A percentile compares a stretch with the other conserved stretches of the same genome.
These are phyloP conservation scores for Recurvomyces mirabilis DNA, from an alignment of 495 filamentous ascomycete genomes.

Conservation along the genomic window DNA sequence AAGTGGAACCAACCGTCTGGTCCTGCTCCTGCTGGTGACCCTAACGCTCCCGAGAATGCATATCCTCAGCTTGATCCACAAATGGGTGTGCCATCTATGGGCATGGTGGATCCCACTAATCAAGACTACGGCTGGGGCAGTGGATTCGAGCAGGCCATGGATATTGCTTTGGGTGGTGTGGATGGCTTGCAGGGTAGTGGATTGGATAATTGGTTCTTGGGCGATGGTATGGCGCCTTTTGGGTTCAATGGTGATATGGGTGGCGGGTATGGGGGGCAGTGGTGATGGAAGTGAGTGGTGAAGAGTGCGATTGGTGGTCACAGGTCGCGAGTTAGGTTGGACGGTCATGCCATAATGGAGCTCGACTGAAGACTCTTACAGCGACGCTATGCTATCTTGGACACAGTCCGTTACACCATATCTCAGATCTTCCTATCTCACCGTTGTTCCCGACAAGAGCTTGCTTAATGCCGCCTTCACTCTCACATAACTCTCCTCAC, in stretches of 20 bases:
- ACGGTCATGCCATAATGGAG: too few species aligned
- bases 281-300: too few species aligned
- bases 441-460: too few species aligned
- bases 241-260: slow-evolving; percentile 12
- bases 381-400: too few species aligned
- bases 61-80: background rate
- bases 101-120: slow-evolving; percentile 9
- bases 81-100: background rate
- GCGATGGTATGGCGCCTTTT: slow-evolving; percentile 18
- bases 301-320: too few species aligned
- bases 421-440: too few species aligned
- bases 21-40: background rate
- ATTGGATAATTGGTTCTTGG: slow-evolving; percentile 18
- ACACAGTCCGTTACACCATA: too few species aligned
- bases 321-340: too few species aligned
- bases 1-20: background rate
- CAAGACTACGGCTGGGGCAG: slow-evolving; percentile 19
- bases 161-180: slow-evolving; percentile 19
- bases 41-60: background rate
- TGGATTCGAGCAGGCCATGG: slow-evolving; percentile 27
- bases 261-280: too few species aligned
- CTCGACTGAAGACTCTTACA: too few species aligned
- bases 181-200: slow-evolving; percentile 17
- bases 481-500: too few species aligned
- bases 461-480: too few species aligned